Percentiles rank a stretch among this genome's conserved stretches.
phyloP scores from a whole-genome alignment of 345 rosid genomes.

The Citrus mangshanensis region DNA sequence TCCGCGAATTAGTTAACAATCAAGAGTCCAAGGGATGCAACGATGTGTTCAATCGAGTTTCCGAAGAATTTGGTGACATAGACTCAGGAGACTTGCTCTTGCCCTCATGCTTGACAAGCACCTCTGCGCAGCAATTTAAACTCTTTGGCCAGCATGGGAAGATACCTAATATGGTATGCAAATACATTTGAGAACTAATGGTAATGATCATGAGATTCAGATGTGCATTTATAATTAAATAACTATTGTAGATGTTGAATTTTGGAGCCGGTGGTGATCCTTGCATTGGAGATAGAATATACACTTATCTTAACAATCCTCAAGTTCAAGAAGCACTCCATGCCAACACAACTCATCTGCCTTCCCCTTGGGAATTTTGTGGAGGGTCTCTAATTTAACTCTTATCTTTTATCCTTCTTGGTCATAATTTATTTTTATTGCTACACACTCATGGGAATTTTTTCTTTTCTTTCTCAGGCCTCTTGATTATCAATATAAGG shows the following conservation, averaged over 20 bases:
- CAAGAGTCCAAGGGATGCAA: slow-evolving; percentile 23
- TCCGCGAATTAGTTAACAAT: slow-evolving; percentile 13
- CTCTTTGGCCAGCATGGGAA: slow-evolving; percentile 22
- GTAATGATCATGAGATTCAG: neutral
- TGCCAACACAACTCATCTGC: slow-evolving; percentile 41
- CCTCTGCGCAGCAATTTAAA: slow-evolving; percentile 16
- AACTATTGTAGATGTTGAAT: slow-evolving; percentile 11
- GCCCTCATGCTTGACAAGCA: slow-evolving; percentile 19
- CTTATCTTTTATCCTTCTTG: neutral
- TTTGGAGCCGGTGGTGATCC: slow-evolving; percentile 20
- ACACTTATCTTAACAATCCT: slow-evolving; percentile 28
- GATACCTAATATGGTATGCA: slow-evolving; percentile 21
- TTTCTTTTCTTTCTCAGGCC: neutral
- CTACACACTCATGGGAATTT: neutral
- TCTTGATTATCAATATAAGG: neutral
- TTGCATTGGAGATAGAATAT: slow-evolving; percentile 27
- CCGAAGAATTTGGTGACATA: slow-evolving; percentile 16
- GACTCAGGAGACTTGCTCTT: slow-evolving; percentile 21
- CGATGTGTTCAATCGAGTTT: slow-evolving; percentile 21
- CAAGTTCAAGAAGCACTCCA: slow-evolving; percentile 39
- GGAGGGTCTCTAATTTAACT: slow-evolving; percentile 22
- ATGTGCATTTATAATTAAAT: too few species aligned
- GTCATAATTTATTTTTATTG: neutral
- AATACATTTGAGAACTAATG: neutral
- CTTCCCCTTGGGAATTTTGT: slow-evolving; percentile 33